Evolutionary conservation across 805 yeast species (phyloP), one percentile per base, ranked within the genome.

Genomic region (Candida awuae): DNA sequence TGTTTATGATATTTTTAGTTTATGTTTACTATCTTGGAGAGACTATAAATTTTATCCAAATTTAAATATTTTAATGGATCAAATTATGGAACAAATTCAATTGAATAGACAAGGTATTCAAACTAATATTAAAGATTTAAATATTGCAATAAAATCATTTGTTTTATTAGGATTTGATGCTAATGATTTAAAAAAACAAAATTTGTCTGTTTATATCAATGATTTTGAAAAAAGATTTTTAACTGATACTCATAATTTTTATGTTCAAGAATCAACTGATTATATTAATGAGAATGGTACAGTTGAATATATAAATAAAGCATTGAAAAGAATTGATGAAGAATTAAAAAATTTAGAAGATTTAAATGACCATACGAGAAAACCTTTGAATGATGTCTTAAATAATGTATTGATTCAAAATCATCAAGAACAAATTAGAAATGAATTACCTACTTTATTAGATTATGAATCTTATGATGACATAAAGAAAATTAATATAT

Each of bases 91-190:
- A 23, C 80, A 82, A 55, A 80, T 94, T 39, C 80, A 77, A 50
- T 63, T 69, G 37, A 95, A 87, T 60, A 73, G 98, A 53, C 73
- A 81, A 49, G 86, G 87, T 45, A 80, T 80, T 53, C 71, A 76
- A 23, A 82, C 83, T 38, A 79, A 81, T 47, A 75, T 81, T 30
- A 66, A 71, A 35, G 70, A 75, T 36, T 68, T 92, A 32, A 75
- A 84, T 26, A 67, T 74, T 30, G 87, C 92, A 1, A 83, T 90
- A 45, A 81, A 77, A 52, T 88, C 97, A 1, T 77, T 88, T 65
- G 96, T 90, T 10, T 73, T 78, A 32, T 68, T 92, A 47, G 97
- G 98, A 4, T 80, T 94, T 50, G 97, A 92, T 56, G 79, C 77
- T 42, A 87, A 82, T 56, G 97, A 87, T 61, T 71, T 84, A 58